Evolutionary conservation across 129 eudicot genomes (phyloP), one percentile per base, ranked within the genome.

Genomic region (Glebionis coronaria): DNA sequence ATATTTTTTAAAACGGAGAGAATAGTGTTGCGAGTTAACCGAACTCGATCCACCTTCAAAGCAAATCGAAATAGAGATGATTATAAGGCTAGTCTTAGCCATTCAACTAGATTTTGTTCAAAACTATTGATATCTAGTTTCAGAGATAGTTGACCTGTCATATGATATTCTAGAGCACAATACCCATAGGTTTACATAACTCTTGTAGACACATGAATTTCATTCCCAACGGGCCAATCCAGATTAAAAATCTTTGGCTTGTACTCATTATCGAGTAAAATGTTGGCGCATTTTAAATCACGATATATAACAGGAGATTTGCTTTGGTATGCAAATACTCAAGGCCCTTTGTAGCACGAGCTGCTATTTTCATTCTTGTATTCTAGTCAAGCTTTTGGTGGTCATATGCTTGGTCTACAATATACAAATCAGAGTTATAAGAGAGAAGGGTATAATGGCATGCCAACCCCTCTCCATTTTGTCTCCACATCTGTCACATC

Each of bases 341-440:
- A 78, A 85, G 66, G 67, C 91, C 91, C 63, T 82, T 85, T 65
- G 91, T 87, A 12, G 91, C 91, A 23, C 91, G 87, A 0, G 87
- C 91, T 38, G 90, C 90, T 81, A 85, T 85, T 76, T 84, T 84
- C 90, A 84, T 84, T 72, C 90, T 71, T 40, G 84, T 84, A 71
- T 73, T 85, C 91, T 87, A 85, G 67, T 85, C 87, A 29, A 85
- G 87, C 50, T 67, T 77, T 59, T 74, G 76, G 65, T 56, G 76
- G 56, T 79, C 91, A 11, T 82, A 81, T 2, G 84, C 75, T n/a
- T 78, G 84, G 21, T 84, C 90, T 84, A 79, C 2, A 12, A 60
- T 29, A 25, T 5, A 8, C 16, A 25, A 6, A 54, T 54, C 12
- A 54, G 12, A 54, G 27, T 53, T 53, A 53, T 53, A 53, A n/a